Conservation (phyloP, 2,329 filamentous ascomycete species). For the Stromatinia cepivora region DNA sequence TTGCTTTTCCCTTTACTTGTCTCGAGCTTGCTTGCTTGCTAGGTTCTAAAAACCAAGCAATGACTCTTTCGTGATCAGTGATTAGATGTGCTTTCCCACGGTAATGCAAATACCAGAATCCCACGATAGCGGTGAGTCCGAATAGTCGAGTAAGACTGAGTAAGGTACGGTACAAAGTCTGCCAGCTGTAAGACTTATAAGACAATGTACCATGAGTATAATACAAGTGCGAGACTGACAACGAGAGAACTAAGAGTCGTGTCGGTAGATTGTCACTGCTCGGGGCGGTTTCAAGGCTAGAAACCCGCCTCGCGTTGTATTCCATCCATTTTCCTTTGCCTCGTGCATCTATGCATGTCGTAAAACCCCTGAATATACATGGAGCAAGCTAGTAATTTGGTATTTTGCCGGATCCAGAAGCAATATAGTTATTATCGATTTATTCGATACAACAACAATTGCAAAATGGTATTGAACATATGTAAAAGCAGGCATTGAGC, state of each 20-base stretch:
- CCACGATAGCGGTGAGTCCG: constrained; percentile 21
- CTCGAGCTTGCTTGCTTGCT: neutral
- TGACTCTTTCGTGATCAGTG: constrained; percentile 18
- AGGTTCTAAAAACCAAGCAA: neutral
- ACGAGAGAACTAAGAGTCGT: constrained; percentile 3
- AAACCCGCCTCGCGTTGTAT: constrained; percentile 16
- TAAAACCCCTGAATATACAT: constrained; percentile 17
- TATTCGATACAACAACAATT: neutral
- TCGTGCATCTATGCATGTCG: constrained; percentile 22
- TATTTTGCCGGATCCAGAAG: constrained; percentile 5
- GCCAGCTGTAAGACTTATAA: constrained; percentile 10
- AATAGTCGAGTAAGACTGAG: constrained; percentile 7
- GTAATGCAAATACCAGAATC: neutral
- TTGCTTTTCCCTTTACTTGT: constrained; percentile 5
- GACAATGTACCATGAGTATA: neutral
- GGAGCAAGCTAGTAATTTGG: constrained; percentile 1
- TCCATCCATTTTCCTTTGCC: constrained; percentile 11
- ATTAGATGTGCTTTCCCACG: constrained; percentile 10
- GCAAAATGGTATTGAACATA: neutral
- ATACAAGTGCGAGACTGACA: neutral
- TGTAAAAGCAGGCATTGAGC: neutral
- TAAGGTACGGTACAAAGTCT: neutral
- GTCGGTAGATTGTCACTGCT: constrained; percentile 6
- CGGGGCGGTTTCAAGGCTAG: constrained; percentile 21
- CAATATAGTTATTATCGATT: neutral